Evolutionary conservation across 169 alveolate genomes (phyloP).

Genomic region (Plasmodium falciparum): DNA sequence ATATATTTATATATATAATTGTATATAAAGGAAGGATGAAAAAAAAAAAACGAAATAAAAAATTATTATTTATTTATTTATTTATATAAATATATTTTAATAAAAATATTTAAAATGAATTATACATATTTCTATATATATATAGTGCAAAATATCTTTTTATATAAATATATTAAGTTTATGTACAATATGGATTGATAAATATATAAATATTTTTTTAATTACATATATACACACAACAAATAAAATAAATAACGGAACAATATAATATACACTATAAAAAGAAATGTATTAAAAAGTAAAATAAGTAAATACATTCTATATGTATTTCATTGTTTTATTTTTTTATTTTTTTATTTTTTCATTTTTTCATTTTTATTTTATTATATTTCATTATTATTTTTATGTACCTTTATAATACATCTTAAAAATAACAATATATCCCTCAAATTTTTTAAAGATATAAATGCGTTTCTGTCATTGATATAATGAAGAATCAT

Average conservation of each 20-base stretch:
- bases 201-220: not conserved
- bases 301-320: not conserved
- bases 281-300: not conserved
- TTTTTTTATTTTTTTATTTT: not conserved
- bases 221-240: not conserved
- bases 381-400: not conserved
- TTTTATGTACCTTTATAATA: constrained; percentile 59
- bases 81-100: too few relatives aligned
- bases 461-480: constrained; percentile 65
- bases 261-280: not conserved
- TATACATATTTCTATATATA: too few relatives aligned
- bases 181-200: too few relatives aligned
- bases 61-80: too few relatives aligned
- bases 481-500: constrained; percentile 67
- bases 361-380: too few relatives aligned
- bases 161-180: too few relatives aligned
- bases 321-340: not conserved
- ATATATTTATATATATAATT: not conserved
- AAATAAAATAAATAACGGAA: not conserved
- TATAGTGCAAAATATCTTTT: too few relatives aligned
- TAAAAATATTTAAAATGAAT: too few relatives aligned
- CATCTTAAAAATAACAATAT: constrained; percentile 24
- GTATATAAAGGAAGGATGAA: too few relatives aligned
- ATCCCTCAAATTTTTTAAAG: constrained; percentile 26
- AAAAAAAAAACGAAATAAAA: too few relatives aligned